phyloP scores from a whole-genome alignment of 208 protist genomes.

The Acanthamoeba castellanii region DNA sequence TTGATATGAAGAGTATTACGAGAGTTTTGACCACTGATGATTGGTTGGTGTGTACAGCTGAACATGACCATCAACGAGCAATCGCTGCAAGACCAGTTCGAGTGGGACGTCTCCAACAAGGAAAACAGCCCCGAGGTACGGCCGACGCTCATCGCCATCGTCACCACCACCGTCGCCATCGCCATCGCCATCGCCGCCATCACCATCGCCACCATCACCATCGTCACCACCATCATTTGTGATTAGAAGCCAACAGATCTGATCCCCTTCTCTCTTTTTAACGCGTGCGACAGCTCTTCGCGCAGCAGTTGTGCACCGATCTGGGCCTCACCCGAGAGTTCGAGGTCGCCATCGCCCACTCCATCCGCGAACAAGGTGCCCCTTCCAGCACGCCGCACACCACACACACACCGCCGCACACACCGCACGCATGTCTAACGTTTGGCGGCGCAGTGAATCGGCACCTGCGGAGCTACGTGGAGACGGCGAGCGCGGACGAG shows the following conservation, averaged over 20 bases:
- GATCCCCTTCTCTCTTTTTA: too few species aligned
- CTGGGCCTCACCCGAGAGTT: slow-evolving; percentile 66
- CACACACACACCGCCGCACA: not conserved
- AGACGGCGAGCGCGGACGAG: not conserved
- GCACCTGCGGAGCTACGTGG: slow-evolving; percentile 29
- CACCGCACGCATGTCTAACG: not conserved
- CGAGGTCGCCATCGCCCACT: slow-evolving; percentile 62
- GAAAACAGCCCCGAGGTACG: slow-evolving; percentile 29
- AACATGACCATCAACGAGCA: slow-evolving; percentile 63
- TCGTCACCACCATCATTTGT: too few species aligned
- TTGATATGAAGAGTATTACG: too few species aligned
- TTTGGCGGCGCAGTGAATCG: not conserved
- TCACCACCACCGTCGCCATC: too few species aligned
- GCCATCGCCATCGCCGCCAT: too few species aligned
- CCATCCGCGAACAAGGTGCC: slow-evolving; percentile 61
- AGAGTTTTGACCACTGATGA: too few species aligned
- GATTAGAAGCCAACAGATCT: too few species aligned
- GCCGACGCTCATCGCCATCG: too few species aligned
- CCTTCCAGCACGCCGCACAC: not conserved
- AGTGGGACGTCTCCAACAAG: slow-evolving; percentile 56
- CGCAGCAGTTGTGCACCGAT: slow-evolving; percentile 12
- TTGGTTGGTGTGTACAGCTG: slow-evolving; percentile 23
- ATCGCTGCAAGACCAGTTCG: slow-evolving; percentile 66
- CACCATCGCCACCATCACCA: too few species aligned
- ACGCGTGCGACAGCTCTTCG: not conserved